Conservation (phyloP, 345 rosid genomes). For the Populus davidiana region DNA sequence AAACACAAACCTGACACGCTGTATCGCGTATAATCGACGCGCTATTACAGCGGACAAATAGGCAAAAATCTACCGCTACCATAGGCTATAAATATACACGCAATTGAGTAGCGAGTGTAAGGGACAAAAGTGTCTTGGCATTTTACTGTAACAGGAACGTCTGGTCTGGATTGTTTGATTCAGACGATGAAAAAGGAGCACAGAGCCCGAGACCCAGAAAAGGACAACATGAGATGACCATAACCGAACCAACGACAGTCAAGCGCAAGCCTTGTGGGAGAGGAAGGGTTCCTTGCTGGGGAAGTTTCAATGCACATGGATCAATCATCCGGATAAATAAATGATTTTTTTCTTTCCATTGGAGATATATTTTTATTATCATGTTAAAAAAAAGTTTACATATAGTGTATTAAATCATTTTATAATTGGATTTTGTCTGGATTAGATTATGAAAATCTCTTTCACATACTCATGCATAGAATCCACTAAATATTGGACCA, state of each 20-base stretch:
- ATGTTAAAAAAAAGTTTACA: too few species aligned
- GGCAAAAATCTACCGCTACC: neutral
- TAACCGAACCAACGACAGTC: neutral
- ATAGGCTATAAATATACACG: conserved; percentile 13
- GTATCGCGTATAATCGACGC: neutral
- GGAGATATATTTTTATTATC: too few species aligned
- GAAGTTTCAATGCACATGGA: too few species aligned
- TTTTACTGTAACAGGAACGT: neutral
- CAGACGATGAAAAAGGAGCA: conserved; percentile 8
- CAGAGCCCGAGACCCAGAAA: neutral
- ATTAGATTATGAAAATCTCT: too few species aligned
- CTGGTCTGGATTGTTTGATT: conserved; percentile 24
- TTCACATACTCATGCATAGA: too few species aligned
- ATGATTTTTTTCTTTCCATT: too few species aligned
- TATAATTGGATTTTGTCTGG: too few species aligned
- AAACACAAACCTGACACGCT: neutral
- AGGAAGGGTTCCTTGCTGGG: neutral
- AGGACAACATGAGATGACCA: neutral
- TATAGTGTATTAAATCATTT: too few species aligned
- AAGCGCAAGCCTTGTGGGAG: neutral
- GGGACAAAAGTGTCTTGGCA: neutral
- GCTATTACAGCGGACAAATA: neutral
- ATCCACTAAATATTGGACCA: too few species aligned
- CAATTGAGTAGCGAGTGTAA: neutral
- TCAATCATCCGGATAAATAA: too few species aligned